Conservation (phyloP, 2,329 filamentous ascomycete genomes). For the Talaromyces sp. region DNA sequence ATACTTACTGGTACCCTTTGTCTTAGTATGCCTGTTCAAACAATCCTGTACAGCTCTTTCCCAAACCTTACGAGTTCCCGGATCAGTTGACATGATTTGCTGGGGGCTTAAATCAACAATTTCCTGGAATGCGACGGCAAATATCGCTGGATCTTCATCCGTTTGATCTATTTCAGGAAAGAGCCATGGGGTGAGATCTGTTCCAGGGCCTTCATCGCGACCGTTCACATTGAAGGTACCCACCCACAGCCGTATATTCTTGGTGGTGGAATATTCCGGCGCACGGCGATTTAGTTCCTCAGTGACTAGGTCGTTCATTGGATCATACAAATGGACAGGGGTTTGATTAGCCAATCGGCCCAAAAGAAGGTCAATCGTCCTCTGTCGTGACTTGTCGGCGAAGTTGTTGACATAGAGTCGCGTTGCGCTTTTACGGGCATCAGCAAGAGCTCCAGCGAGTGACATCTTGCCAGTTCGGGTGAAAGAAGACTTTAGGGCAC, state of each 20-base stretch:
- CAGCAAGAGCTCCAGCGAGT: constrained; percentile 87
- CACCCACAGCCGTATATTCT: constrained; percentile 76
- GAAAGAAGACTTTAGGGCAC: constrained; percentile 92
- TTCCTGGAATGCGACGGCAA: constrained; percentile 93
- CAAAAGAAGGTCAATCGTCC: constrained; percentile 90
- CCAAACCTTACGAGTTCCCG: constrained; percentile 81
- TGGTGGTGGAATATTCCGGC: constrained; percentile 73
- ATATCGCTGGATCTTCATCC: constrained; percentile 75
- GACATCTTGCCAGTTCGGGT: constrained; percentile 96
- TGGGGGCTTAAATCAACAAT: constrained; percentile 98
- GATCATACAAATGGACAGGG: constrained; percentile 86
- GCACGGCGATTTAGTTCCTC: constrained; percentile 68
- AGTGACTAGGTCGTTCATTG: constrained; percentile 87
- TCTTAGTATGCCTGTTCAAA: constrained; percentile 71
- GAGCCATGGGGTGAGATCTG: constrained; percentile 85
- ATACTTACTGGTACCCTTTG: constrained; percentile 73
- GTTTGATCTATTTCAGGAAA: constrained; percentile 61
- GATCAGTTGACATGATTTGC: constrained; percentile 98
- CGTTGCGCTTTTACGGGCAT: constrained; percentile 91
- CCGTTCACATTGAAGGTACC: constrained; percentile 97
- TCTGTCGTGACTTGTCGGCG: constrained; percentile 86
- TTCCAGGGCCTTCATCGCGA: constrained; percentile 72
- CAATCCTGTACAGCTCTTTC: constrained; percentile 77
- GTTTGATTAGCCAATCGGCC: constrained; percentile 81
- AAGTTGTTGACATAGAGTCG: constrained; percentile 98